Conservation (phyloP, 495 filamentous ascomycete genomes). For the Lasiosphaeris hirsuta region DNA sequence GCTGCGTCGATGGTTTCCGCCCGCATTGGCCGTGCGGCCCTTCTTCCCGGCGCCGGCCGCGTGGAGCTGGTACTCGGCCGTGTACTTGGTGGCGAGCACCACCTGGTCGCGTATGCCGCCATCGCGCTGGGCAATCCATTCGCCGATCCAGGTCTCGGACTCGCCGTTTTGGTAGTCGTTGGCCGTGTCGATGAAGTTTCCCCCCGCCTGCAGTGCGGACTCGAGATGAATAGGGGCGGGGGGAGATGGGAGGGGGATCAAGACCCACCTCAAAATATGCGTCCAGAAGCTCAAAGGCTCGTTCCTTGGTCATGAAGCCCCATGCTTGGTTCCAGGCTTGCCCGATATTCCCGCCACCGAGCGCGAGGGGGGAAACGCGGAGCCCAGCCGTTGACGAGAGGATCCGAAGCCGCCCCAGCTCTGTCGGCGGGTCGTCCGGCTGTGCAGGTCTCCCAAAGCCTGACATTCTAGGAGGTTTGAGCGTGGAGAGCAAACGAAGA, state of each 20-base stretch:
- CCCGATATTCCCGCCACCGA: conserved; percentile 62
- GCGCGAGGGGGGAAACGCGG: conserved; percentile 56
- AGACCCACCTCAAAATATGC: conserved; percentile 11
- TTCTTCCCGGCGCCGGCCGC: conserved; percentile 16
- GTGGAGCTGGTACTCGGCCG: conserved; percentile 25
- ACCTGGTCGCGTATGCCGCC: conserved; percentile 51
- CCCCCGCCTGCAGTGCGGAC: conserved; percentile 34
- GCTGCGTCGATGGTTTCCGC: neutral
- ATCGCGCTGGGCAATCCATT: conserved; percentile 55
- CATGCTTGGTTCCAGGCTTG: conserved; percentile 26
- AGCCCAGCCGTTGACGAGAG: conserved; percentile 57
- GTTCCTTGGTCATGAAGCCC: conserved; percentile 14
- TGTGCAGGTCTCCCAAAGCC: neutral
- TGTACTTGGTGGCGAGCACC: conserved; percentile 63
- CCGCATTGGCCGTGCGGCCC: neutral
- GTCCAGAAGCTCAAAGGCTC: conserved; percentile 13
- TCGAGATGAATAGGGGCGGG: no score
- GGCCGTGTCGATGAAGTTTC: conserved; percentile 68
- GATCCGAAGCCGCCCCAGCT: conserved; percentile 55
- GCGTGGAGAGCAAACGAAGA: no score
- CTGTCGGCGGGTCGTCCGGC: conserved; percentile 40
- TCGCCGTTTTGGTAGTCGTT: conserved; percentile 62
- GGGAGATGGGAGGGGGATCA: no score
- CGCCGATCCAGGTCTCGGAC: conserved; percentile 63
- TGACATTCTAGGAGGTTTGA: no score